phyloP scores from a whole-genome alignment of 805 yeast genomes.

The Candida glaebosa region DNA sequence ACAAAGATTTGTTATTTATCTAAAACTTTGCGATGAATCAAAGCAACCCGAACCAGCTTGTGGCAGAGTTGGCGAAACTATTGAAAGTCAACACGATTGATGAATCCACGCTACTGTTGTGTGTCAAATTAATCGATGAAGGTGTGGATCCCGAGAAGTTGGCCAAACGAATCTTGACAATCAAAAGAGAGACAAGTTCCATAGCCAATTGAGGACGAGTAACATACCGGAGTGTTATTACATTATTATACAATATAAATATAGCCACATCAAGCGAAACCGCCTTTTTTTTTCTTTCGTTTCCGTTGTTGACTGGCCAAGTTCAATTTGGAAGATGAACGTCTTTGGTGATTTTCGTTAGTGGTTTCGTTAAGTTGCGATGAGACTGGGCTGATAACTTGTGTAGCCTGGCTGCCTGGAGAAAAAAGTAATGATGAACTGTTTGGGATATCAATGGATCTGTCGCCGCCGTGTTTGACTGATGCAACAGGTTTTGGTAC shows the following conservation, averaged over 20 bases:
- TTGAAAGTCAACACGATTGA: conserved; percentile 23
- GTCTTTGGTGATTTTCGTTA: background rate
- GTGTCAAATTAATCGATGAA: conserved; percentile 30
- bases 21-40: conserved; percentile 1
- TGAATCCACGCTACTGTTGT: conserved; percentile 27
- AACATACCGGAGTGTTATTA: background rate
- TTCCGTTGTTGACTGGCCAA: conserved; percentile 18
- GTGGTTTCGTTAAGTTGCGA: background rate
- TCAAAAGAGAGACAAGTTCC: conserved; percentile 23
- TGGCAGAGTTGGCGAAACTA: conserved; percentile 22
- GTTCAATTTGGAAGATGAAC: background rate
- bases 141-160: conserved; percentile 37
- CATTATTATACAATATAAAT: background rate
- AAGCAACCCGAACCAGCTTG: conserved; percentile 8
- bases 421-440: background rate
- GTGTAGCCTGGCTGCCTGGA: background rate
- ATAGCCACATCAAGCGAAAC: conserved; percentile 39
- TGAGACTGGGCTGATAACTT: background rate
- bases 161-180: conserved; percentile 23
- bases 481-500: background rate
- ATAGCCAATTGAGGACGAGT: conserved; percentile 6
- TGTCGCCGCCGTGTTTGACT: background rate
- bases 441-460: background rate
- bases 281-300: conserved; percentile 46
- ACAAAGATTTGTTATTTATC: too few relatives aligned